Base-by-base conservation (phyloP, 441 rosid genomes). In the Syzygium syzygioides region DNA sequence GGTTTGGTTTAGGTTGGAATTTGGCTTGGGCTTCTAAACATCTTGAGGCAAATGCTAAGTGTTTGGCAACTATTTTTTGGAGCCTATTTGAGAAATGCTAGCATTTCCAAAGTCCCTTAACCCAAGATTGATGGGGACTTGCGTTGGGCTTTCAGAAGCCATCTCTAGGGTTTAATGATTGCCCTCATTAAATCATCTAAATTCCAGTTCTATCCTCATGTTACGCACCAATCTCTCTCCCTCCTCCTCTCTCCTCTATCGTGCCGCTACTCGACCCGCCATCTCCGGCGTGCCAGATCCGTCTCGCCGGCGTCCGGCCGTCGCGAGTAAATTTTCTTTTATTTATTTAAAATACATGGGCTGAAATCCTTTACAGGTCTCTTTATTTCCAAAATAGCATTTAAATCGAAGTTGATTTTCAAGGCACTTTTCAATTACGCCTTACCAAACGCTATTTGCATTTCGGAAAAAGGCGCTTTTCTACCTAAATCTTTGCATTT, bases 241-340 rank as follows among this genome's bases (percentile, higher is more conserved):
- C 26, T 12, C n/a, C 3, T 3, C 2, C 10, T 76, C n/a, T 76
- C 28, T 23, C 14, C 17, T 41, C n/a, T n/a, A 41, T 41, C 10
- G 5, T 1, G 18, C 83, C n/a, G 32, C 18, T 6, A 23, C 83
- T 41, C 10, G 9, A 41, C n/a, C 4, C 3, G 18, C 83, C n/a
- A 41, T 41, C 10, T 76, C 7, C 28, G 15, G 4, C 6, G 14
- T 5, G 13, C n/a, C 14, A 41, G 15, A 19, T 66, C 53, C 25
- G 4, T n/a, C n/a, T 41, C 0, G 26, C 4, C 5, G 1, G n/a
- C 4, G 10, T 76, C n/a, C 3, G 10, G 5, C n/a, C 28, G 4
- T 41, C 14, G 13, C 50, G 3, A 41, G 18, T 41, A 41, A 41
- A 23, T 41, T 41, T 76, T 13, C 23, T 66, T 66, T 76, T 41